Evolutionary conservation across 2,329 filamentous ascomycete species (phyloP).

Genomic region (Scleromitrula shiraiana): DNA sequence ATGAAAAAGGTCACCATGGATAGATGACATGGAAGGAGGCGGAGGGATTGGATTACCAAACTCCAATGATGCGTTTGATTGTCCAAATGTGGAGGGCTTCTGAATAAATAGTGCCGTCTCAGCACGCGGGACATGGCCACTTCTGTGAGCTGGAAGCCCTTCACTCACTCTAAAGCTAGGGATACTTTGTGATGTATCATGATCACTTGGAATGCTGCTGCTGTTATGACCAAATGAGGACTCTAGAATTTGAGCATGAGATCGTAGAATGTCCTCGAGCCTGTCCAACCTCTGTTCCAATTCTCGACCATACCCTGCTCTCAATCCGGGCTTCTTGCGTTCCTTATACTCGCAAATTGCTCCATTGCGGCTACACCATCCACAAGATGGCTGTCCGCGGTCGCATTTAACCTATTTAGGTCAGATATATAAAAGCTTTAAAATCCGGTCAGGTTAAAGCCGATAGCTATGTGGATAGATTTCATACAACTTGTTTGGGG

Average conservation of each 20-base stretch:
- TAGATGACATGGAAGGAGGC: conserved; percentile 35
- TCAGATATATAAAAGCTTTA: conserved; percentile 11
- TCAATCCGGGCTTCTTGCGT: conserved; percentile 56
- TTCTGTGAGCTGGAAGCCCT: conserved; percentile 19
- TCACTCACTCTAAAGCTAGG: conserved; percentile 44
- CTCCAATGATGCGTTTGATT: conserved; percentile 41
- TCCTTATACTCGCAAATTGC: conserved; percentile 61
- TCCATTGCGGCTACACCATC: conserved; percentile 58
- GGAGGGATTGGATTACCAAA: conserved; percentile 38
- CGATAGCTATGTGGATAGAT: neutral
- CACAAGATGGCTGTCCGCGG: conserved; percentile 63
- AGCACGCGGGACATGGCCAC: conserved; percentile 40
- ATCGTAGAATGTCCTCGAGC: conserved; percentile 57
- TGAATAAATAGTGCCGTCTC: conserved; percentile 55
- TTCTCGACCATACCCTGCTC: conserved; percentile 62
- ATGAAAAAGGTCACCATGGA: conserved; percentile 42
- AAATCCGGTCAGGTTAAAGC: neutral
- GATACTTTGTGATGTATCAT: conserved; percentile 46
- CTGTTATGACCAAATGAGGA: conserved; percentile 35
- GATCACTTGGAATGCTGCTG: conserved; percentile 44
- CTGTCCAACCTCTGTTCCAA: conserved; percentile 64
- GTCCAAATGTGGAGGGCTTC: conserved; percentile 44
- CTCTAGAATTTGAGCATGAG: conserved; percentile 60
- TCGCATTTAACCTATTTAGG: conserved; percentile 60
- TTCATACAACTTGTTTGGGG: neutral